Evolutionary conservation across 1,139 yeast species (phyloP), one percentile per base, ranked within the genome.

Genomic region (Saccharomyces hybrid): DNA sequence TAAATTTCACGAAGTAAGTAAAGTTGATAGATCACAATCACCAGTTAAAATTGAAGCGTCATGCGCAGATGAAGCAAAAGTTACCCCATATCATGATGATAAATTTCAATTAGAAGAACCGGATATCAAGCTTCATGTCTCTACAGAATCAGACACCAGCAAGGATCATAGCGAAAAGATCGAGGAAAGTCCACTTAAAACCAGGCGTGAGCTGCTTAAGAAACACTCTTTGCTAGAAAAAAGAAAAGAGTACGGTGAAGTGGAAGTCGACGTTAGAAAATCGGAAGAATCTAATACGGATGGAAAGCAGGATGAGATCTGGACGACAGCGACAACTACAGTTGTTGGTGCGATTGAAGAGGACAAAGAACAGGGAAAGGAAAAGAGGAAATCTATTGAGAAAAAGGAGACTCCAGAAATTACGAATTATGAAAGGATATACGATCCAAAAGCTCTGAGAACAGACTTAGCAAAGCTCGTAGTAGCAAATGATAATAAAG

Each of bases 361-460:
- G n/a, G n/a, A n/a, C n/a, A 46, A 46, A 46, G 47, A 26, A 25
- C 8, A 9, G 3, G 3, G 13, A 25, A n/a, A 25, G 14, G 31
- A 29, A 19, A 8, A 3, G n/a, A n/a, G 7, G 23, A 11, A 8
- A 14, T 5, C 13, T 44, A 3, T 50, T 29, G 9, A 50, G 9
- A 32, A 31, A 31, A 13, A 51, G 26, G 14, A 46, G 27, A 44
- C 29, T 5, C 31, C 44, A 6, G 48, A 52, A 31, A 38, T 47
- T 19, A 34, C 31, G 4, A 54, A 57, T n/a, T 65, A 65, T 55
- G 65, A 64, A 55, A 58, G 56, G 52, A 47, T 60, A 28, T 63
- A 65, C 46, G 69, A 68, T 38, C 70, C 71, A 11, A 62, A 62
- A 29, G 51, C 51, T 11, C 49, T 65, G 34, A 59, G 52, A 32